These are phyloP conservation scores for Cytospora paraplurivora DNA, from an alignment of 2,329 filamentous ascomycete genomes.

Conservation along the genomic window DNA sequence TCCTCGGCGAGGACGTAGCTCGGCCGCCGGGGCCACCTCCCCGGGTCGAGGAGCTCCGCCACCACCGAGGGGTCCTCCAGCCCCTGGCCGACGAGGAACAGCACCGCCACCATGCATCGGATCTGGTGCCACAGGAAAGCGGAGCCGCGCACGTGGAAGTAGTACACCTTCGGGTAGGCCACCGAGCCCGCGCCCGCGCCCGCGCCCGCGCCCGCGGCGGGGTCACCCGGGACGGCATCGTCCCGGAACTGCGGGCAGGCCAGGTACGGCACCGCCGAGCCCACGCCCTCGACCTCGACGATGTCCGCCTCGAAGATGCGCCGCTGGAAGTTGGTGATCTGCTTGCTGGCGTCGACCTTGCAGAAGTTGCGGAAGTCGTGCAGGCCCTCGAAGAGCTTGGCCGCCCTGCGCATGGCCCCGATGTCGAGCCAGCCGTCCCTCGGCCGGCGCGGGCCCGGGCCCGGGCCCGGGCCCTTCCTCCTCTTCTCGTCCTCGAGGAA, in stretches of 20 bases:
- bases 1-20: conserved; percentile 91
- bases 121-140: conserved; percentile 99
- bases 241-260: conserved; percentile 47
- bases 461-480: conserved; percentile 27
- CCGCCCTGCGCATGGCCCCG: conserved; percentile 80
- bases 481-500: conserved; percentile 43
- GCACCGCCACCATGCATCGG: conserved; percentile 84
- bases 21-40: conserved; percentile 72
- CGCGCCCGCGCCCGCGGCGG: too few relatives aligned
- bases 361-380: conserved; percentile 98
- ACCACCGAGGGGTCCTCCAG: conserved; percentile 77
- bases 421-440: conserved; percentile 84
- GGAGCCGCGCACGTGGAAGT: conserved; percentile 84
- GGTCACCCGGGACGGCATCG: conserved; percentile 30
- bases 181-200: conserved; percentile 24
- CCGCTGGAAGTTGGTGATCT: conserved; percentile 80
- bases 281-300: conserved; percentile 63
- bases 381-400: conserved; percentile 74
- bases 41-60: conserved; percentile 71
- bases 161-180: conserved; percentile 69
- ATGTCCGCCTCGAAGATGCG: conserved; percentile 81
- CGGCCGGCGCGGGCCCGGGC: conserved; percentile 24
- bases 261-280: conserved; percentile 60
- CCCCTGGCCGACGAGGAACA: conserved; percentile 92
- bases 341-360: conserved; percentile 88